phyloP scores from a whole-genome alignment of 352 stramenopile genomes.

The Globisporangium megalacanthum region DNA sequence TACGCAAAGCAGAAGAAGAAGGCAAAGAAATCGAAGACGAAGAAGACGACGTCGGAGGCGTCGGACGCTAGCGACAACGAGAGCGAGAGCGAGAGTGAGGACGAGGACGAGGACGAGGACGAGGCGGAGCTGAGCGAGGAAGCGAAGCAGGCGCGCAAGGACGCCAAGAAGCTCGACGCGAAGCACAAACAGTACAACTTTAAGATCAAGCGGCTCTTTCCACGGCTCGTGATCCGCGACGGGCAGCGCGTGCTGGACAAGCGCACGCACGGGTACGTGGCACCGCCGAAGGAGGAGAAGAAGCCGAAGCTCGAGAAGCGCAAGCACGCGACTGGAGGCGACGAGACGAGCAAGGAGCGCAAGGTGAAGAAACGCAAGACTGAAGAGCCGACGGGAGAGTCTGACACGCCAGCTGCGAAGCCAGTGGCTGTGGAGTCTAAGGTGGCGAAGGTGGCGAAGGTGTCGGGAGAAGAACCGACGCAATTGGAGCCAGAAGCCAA shows the following conservation, averaged over 20 bases:
- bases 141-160: slow-evolving; percentile 47
- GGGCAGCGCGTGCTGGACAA: slow-evolving; percentile 74
- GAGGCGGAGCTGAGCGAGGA: slow-evolving; percentile 34
- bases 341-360: slow-evolving; percentile 19
- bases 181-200: slow-evolving; percentile 89
- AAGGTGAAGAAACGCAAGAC: slow-evolving; percentile 7
- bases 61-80: slow-evolving; percentile 7
- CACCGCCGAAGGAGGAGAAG: slow-evolving; percentile 65
- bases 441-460: neutral
- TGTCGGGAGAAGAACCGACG: neutral
- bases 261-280: slow-evolving; percentile 77
- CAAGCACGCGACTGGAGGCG: slow-evolving; percentile 17
- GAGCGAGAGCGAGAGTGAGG: slow-evolving; percentile 8
- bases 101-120: slow-evolving; percentile 13
- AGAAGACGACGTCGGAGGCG: slow-evolving; percentile 3
- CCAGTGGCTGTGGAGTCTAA: no score
- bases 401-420: neutral
- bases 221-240: slow-evolving; percentile 74
- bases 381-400: neutral
- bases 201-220: slow-evolving; percentile 85
- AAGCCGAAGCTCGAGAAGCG: slow-evolving; percentile 11
- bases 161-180: slow-evolving; percentile 59
- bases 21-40: slow-evolving; percentile 21
- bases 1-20: slow-evolving; percentile 10
- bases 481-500: no score